Conservation (phyloP, 1,284 basidiomycete species). For the Ganoderma boninense region DNA sequence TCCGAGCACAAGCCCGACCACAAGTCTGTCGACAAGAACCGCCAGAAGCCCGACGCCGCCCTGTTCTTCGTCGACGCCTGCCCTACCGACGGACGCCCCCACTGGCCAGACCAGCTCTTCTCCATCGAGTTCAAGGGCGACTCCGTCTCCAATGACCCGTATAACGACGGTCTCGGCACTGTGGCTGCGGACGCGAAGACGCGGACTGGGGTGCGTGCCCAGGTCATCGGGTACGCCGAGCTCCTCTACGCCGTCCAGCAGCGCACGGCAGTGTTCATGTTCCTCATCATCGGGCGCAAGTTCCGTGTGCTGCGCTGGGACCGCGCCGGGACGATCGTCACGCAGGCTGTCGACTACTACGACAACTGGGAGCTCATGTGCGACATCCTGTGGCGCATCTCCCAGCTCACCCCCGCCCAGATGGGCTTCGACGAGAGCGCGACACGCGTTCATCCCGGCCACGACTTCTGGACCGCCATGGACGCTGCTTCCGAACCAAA, state of each 20-base stretch:
- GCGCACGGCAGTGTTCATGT: slow-evolving; percentile 9
- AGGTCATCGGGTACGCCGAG: slow-evolving; percentile 14
- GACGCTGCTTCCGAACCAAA: background rate
- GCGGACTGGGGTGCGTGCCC: background rate
- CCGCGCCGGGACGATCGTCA: slow-evolving; percentile 11
- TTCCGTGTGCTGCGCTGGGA: slow-evolving; percentile 19
- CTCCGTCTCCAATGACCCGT: background rate
- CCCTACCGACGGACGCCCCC: background rate
- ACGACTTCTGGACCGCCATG: slow-evolving; percentile 20
- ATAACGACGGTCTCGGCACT: background rate
- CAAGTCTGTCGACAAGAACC: background rate
- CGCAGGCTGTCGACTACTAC: slow-evolving; percentile 15
- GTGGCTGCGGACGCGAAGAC: background rate
- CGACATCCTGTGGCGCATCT: slow-evolving; percentile 32
- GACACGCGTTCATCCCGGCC: slow-evolving; percentile 6
- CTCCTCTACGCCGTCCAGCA: too few relatives aligned
- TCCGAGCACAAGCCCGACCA: background rate
- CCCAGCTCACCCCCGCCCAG: slow-evolving; percentile 39
- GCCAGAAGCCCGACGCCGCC: background rate
- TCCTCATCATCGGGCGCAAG: slow-evolving; percentile 9
- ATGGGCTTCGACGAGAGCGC: slow-evolving; percentile 29
- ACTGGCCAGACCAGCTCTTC: slow-evolving; percentile 13
- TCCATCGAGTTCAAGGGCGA: slow-evolving; percentile 16
- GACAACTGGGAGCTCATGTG: slow-evolving; percentile 7
- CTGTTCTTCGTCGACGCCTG: background rate